A percentile compares a stretch with the other conserved stretches of the same genome.
Evolutionary conservation across 331 rosid genomes (phyloP).

Genomic region (Cydonia oblonga): DNA sequence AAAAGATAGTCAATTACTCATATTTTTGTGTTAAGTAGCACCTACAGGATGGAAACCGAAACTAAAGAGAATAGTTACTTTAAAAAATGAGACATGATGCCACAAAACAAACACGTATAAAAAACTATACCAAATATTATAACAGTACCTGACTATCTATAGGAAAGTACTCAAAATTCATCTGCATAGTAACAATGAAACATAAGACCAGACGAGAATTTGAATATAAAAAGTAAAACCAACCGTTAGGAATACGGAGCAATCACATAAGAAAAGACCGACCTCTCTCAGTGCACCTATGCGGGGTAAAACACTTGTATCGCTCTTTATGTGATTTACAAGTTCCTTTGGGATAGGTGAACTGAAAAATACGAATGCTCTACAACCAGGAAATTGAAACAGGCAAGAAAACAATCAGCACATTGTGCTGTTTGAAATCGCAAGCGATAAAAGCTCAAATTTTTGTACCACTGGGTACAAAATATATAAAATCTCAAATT

Average conservation of each 20-base stretch:
- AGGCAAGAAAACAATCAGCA: conserved; percentile 8
- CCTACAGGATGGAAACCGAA: neutral
- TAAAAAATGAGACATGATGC: neutral
- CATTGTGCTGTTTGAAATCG: neutral
- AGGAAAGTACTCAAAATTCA: conserved; percentile 92
- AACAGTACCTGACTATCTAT: conserved; percentile 70
- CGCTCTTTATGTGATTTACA: conserved; percentile 71
- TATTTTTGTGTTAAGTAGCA: neutral
- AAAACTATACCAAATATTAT: conserved; percentile 5
- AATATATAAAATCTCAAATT: neutral
- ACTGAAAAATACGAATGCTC: conserved; percentile 82
- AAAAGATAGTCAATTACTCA: neutral
- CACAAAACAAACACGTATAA: neutral
- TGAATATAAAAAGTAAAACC: neutral
- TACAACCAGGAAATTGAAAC: conserved; percentile 19
- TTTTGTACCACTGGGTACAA: no score
- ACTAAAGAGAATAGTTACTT: neutral
- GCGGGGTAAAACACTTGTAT: conserved; percentile 89
- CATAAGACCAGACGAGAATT: neutral
- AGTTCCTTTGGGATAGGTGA: conserved; percentile 71
- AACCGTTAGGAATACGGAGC: conserved; percentile 1
- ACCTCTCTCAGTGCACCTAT: conserved; percentile 93
- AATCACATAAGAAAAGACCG: conserved; percentile 7
- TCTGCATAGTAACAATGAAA: conserved; percentile 40
- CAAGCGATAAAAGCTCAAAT: conserved; percentile 1